These are phyloP conservation scores for Eutypa lata DNA, from an alignment of 2,329 filamentous ascomycete genomes.

Conservation along the genomic window DNA sequence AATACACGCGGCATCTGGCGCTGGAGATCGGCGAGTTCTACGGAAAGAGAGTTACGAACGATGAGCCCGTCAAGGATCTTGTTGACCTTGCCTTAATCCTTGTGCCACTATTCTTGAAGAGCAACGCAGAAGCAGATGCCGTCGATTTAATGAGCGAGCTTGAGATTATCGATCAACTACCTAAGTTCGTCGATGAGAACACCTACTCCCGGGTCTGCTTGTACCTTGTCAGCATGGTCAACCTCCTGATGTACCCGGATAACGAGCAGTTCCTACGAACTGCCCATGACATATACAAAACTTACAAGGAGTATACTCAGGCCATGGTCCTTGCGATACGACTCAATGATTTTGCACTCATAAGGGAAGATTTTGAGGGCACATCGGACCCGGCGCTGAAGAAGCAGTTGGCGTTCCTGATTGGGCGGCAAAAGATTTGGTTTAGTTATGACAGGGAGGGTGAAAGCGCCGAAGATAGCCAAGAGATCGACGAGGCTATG, in stretches of 20 bases:
- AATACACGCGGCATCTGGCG: conserved; percentile 94
- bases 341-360: conserved; percentile 81
- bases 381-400: conserved; percentile 79
- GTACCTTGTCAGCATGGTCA: conserved; percentile 99
- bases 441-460: conserved; percentile 62
- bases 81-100: conserved; percentile 79
- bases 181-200: conserved; percentile 86
- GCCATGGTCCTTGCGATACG: conserved; percentile 93
- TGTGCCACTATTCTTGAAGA: conserved; percentile 92
- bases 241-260: conserved; percentile 93
- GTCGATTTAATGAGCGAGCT: conserved; percentile 96
- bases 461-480: conserved; percentile 65
- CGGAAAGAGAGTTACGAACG: conserved; percentile 78
- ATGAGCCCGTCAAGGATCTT: conserved; percentile 80
- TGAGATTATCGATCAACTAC: conserved; percentile 92
- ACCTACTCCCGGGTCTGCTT: conserved; percentile 91
- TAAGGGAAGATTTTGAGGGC: conserved; percentile 75
- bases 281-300: conserved; percentile 88
- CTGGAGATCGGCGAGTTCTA: conserved; percentile 96
- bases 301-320: conserved; percentile 89
- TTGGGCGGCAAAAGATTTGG: conserved; percentile 86
- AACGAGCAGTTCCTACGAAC: conserved; percentile 93
- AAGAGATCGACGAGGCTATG: conserved; percentile 76
- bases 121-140: conserved; percentile 96
- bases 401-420: conserved; percentile 91